Percentiles rank a stretch among this genome's conserved stretches.
phyloP scores from a whole-genome alignment of 1,284 basidiomycete species.

The Irpex sp. region DNA sequence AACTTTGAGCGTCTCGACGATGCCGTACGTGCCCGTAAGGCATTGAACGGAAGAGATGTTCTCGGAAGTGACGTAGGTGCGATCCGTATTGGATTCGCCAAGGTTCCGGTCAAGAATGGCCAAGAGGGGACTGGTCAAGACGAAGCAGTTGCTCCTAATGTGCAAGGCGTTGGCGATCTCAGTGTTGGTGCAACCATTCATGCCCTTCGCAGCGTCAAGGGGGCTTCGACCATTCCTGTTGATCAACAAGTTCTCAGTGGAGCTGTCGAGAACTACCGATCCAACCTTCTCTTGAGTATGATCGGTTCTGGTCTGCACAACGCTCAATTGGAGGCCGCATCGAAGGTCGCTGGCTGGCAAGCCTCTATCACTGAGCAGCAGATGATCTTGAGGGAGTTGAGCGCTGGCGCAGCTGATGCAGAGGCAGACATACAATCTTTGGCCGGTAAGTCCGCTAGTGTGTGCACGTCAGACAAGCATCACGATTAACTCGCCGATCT shows the following conservation, averaged over 20 bases:
- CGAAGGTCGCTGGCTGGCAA: constrained; percentile 59
- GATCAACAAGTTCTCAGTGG: constrained; percentile 91
- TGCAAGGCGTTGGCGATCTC: constrained; percentile 76
- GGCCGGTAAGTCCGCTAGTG: constrained; percentile 55
- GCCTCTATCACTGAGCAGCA: constrained; percentile 85
- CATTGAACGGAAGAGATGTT: constrained; percentile 92
- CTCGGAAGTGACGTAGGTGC: constrained; percentile 94
- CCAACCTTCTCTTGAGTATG: constrained; percentile 86
- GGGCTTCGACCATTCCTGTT: constrained; percentile 81
- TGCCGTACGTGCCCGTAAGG: constrained; percentile 91
- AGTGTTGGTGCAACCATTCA: constrained; percentile 83
- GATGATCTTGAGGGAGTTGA: constrained; percentile 92
- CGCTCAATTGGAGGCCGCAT: constrained; percentile 49
- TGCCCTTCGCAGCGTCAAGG: constrained; percentile 81
- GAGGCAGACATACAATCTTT: constrained; percentile 82
- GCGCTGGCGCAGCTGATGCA: constrained; percentile 71
- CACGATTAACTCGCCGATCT: constrained; percentile 4
- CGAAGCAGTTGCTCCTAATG: constrained; percentile 58
- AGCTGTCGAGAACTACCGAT: constrained; percentile 90
- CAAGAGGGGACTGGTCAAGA: constrained; percentile 64
- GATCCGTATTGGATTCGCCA: constrained; percentile 94
- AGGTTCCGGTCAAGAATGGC: constrained; percentile 86
- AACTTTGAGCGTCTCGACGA: constrained; percentile 98
- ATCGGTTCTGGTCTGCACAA: constrained; percentile 82
- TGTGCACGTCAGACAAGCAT: constrained; percentile 6